phyloP scores from a whole-genome alignment of 108 stramenopile genomes.

The Pseudonitzschia pungens region DNA sequence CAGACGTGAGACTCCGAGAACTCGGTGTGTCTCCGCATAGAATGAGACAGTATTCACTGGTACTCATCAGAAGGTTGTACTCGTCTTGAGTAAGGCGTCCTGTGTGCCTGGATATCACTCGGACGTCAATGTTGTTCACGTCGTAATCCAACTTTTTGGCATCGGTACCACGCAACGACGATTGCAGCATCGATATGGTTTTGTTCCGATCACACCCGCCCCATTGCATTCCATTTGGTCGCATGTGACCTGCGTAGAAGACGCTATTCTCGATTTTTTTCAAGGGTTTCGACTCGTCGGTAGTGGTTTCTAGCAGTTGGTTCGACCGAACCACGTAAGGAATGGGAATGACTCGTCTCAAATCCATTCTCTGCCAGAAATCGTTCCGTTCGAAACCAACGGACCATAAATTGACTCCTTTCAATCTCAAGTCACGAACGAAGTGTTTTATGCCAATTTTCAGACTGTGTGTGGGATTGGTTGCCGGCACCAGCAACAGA shows the following conservation, averaged over 20 bases:
- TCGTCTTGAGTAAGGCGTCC: constrained; percentile 25
- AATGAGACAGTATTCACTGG: constrained; percentile 45
- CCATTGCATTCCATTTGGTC: constrained; percentile 39
- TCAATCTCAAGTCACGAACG: constrained; percentile 6
- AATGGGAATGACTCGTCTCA: constrained; percentile 35
- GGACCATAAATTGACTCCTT: constrained; percentile 32
- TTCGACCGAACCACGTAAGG: constrained; percentile 39
- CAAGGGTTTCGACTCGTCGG: background rate
- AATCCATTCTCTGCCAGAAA: constrained; percentile 27
- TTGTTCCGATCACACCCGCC: constrained; percentile 38
- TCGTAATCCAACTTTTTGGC: background rate
- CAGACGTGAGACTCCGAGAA: constrained; percentile 37
- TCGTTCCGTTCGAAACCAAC: constrained; percentile 50
- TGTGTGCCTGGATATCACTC: constrained; percentile 13
- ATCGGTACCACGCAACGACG: background rate
- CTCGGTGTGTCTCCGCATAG: constrained; percentile 55
- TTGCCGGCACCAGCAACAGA: constrained; percentile 37
- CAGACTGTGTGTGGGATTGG: constrained; percentile 33
- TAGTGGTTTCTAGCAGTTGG: background rate
- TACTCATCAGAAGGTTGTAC: constrained; percentile 40
- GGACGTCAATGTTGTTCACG: constrained; percentile 18
- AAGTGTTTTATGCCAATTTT: constrained; percentile 27
- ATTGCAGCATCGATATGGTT: constrained; percentile 13
- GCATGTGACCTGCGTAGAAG: constrained; percentile 41
- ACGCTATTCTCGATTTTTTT: constrained; percentile 20